A percentile compares a stretch with the other conserved stretches of the same genome.
Evolutionary conservation across 163 green algal species (phyloP).

Genomic region (Scenedesmus sp.): DNA sequence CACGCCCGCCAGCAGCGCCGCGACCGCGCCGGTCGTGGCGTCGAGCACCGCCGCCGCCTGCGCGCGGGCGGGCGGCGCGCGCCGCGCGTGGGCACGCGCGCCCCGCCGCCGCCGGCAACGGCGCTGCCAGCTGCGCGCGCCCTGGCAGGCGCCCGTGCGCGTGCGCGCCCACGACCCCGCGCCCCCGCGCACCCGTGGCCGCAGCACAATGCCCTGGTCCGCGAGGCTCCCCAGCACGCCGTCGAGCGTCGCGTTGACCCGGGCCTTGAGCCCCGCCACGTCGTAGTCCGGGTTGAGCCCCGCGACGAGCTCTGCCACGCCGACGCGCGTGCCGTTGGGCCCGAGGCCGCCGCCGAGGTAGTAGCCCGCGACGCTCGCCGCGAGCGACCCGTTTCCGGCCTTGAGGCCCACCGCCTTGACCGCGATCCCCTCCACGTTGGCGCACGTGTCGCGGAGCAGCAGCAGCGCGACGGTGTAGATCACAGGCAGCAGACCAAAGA

Average conservation of each 20-base stretch:
- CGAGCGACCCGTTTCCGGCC: not conserved
- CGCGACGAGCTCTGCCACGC: not conserved
- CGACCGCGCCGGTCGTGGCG: not conserved
- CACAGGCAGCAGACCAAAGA: conserved; percentile 25
- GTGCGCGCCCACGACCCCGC: not conserved
- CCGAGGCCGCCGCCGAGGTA: conserved; percentile 26
- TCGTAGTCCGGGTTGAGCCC: conserved; percentile 20
- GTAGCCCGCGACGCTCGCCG: not conserved
- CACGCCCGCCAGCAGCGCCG: not conserved
- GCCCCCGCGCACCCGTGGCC: not conserved
- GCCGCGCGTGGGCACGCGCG: too few species aligned
- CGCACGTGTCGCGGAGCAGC: conserved; percentile 31
- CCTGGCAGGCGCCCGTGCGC: not conserved
- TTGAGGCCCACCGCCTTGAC: not conserved
- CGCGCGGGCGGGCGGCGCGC: too few species aligned
- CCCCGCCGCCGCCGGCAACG: not conserved
- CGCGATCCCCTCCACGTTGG: conserved; percentile 21
- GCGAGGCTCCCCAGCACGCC: not conserved
- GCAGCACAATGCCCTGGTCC: not conserved
- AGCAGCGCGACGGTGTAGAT: conserved; percentile 35
- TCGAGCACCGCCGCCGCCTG: not conserved
- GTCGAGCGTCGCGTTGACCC: not conserved
- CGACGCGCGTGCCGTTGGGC: not conserved
- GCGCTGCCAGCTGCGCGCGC: not conserved
- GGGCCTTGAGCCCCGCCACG: conserved; percentile 16